Evolutionary conservation across 2,329 filamentous ascomycete species (phyloP).

Genomic region (Alternaria sp.): DNA sequence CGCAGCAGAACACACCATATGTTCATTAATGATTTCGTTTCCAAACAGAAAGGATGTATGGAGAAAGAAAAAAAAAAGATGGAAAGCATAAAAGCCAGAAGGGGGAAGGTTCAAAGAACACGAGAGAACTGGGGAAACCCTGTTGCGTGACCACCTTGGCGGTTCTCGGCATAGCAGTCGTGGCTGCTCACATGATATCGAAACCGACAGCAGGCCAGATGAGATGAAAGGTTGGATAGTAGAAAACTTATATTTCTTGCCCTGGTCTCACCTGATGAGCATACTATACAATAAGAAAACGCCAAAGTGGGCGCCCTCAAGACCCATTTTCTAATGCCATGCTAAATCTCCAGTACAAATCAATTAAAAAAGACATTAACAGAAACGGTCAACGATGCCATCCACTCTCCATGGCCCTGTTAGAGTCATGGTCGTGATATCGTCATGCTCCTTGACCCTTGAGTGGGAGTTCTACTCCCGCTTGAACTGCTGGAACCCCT

Average conservation of each 20-base stretch:
- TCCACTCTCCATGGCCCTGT: neutral
- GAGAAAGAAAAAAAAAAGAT: neutral
- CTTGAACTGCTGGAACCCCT: slow-evolving; percentile 16
- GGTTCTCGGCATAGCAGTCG: neutral
- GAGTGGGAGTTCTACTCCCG: slow-evolving; percentile 13
- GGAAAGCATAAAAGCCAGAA: fast-evolving
- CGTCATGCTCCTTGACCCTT: neutral
- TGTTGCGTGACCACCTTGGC: too few species aligned
- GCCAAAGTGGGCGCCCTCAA: slow-evolving; percentile 3
- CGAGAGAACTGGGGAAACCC: too few species aligned
- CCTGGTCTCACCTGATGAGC: neutral
- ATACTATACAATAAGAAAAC: neutral
- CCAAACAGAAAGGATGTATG: neutral
- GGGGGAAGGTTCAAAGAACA: too few species aligned
- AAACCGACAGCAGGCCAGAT: neutral
- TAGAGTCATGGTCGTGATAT: neutral
- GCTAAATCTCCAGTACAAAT: neutral
- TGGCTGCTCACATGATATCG: neutral
- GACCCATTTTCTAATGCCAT: neutral
- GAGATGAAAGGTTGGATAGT: neutral
- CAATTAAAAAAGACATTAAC: slow-evolving; percentile 3
- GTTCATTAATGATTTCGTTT: too few species aligned
- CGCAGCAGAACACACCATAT: too few species aligned
- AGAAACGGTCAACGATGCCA: neutral
- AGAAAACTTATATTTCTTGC: neutral